A percentile compares a stretch with the other conserved stretches of the same genome.
phyloP scores from a whole-genome alignment of 139 green algal species.

The Micractinium conductrix region DNA sequence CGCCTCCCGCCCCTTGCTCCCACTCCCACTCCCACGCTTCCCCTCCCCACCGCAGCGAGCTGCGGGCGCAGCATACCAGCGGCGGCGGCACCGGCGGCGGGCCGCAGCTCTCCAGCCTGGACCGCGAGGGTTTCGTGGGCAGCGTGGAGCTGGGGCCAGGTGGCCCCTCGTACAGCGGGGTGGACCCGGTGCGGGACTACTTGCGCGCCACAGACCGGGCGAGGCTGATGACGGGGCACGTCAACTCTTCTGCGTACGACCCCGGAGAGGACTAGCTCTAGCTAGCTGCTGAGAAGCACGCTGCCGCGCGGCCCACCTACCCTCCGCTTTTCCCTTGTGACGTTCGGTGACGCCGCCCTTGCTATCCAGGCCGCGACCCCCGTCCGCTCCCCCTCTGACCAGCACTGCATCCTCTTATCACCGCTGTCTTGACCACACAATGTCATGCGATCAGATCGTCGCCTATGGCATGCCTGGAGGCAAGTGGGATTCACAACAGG shows the following conservation, averaged over 20 bases:
- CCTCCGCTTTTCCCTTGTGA: neutral
- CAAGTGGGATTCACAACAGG: no score
- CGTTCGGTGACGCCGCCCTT: no score
- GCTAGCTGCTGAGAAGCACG: neutral
- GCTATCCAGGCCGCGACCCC: no score
- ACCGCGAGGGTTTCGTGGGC: conserved; percentile 4
- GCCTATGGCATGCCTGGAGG: no score
- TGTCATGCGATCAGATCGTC: no score
- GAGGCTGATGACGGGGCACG: conserved; percentile 14
- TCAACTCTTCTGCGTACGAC: neutral
- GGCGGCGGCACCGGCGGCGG: neutral
- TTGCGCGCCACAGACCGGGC: neutral
- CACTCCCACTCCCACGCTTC: neutral
- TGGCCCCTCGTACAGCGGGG: neutral
- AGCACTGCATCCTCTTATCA: neutral
- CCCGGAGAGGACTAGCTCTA: conserved; percentile 19
- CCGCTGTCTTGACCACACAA: no score
- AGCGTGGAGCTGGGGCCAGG: neutral
- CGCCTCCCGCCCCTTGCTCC: neutral
- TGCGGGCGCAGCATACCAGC: no score
- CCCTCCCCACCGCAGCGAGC: neutral
- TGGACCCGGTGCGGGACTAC: neutral
- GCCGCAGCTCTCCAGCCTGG: neutral
- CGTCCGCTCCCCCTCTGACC: neutral
- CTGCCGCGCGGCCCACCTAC: neutral